Evolutionary conservation across 805 yeast species (phyloP), one percentile per base, ranked within the genome.

Genomic region (Saccharomycopsis sp.): DNA sequence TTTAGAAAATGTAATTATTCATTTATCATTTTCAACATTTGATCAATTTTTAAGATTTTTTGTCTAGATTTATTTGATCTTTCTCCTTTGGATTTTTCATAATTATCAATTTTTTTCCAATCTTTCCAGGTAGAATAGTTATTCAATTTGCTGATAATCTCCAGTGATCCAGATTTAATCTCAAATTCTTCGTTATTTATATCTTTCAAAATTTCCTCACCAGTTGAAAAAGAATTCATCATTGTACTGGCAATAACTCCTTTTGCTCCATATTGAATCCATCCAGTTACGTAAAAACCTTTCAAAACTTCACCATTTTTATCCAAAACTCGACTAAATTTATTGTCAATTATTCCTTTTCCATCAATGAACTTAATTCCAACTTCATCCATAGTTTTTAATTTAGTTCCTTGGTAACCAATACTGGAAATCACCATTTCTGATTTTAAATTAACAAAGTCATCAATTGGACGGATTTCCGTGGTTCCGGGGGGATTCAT

Each of bases 191-290:
- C 5, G 5, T 35, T 42, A 30, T 20, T 53, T 55, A 70, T 59
- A 51, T 86, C 95, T 28, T 67, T 62, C 14, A 76, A 52, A 0
- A 92, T 65, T 10, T 67, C 61, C 21, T 76, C 84, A 0, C 86
- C 89, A 0, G 89, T 78, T 6, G 74, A 70, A 47, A 79, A 79
- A 1, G 96, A 74, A 44, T 82, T 87, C 69, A 79, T 71, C 80
- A 89, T 83, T 0, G 97, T 86, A 12, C 84, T 70, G 14, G 94
- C 94, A 49, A 92, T 92, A 3, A 86, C 94, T 1, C 98, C 98
- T 21, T 71, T 70, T 5, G 95, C 82, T 1, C 95, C 94, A 38
- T 72, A 76, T 42, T 81, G 75, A 35, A 87, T 78, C 98, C 98
- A 92, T 0, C 98, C 98, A 6, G 87, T 65, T 2, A 83, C 77